Conservation (phyloP, 768 basidiomycete species). For the Lentinula edodes region DNA sequence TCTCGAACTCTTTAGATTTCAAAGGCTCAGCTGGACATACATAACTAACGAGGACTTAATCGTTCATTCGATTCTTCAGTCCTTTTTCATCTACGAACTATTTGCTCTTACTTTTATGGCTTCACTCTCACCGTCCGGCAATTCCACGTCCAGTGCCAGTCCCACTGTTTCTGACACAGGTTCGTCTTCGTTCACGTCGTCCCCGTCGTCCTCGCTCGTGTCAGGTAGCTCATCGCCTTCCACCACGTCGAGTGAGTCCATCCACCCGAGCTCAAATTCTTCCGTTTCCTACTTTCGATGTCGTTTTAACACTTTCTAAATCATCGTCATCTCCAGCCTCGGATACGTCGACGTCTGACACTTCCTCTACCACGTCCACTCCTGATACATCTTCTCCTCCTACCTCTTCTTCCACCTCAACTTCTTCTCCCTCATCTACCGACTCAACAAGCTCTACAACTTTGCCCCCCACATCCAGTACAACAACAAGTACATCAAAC, state of each 20-base stretch:
- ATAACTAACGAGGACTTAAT: neutral
- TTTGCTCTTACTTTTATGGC: neutral
- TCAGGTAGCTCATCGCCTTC: neutral
- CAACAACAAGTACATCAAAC: neutral
- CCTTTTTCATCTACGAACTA: no score
- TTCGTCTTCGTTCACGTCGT: neutral
- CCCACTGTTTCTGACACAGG: neutral
- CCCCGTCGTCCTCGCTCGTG: neutral
- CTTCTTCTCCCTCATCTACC: neutral
- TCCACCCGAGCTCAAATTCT: neutral
- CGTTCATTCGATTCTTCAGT: neutral
- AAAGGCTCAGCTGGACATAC: neutral
- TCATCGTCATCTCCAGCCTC: neutral
- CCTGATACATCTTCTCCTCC: neutral
- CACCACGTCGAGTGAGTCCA: neutral
- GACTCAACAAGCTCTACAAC: neutral
- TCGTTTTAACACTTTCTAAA: neutral
- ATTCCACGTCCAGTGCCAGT: neutral
- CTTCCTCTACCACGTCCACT: neutral
- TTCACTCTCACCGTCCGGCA: neutral
- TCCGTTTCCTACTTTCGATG: neutral
- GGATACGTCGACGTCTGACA: neutral
- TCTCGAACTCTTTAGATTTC: neutral
- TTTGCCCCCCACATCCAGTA: neutral
- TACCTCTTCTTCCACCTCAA: neutral